Evolutionary conservation across 1,284 basidiomycete species (phyloP), one percentile per base, ranked within the genome.

Genomic region (Pseudozyma flocculosa): DNA sequence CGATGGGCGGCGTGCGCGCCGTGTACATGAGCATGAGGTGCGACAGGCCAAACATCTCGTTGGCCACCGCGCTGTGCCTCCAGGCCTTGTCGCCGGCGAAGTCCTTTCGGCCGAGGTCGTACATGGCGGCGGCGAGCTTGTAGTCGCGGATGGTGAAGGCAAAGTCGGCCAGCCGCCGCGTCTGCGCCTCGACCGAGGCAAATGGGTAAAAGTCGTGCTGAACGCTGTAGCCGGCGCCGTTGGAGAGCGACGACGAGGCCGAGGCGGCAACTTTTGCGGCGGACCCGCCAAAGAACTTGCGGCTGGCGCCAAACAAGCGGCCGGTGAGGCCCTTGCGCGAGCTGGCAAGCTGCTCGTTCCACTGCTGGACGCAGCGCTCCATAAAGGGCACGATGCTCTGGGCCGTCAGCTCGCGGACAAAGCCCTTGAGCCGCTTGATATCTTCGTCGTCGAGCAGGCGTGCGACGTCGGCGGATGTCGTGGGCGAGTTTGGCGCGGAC

Each of bases 381-480:
- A 98, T 92, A 87, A 89, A 96, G 0, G 94, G 94, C 3, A 97
- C 80, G 32, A 98, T 81, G 69, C 88, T 92, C 85, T 92, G 91
- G 4, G 88, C 87, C 2, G 92, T 84, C 65, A 97, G 88, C 76
- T 97, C 94, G 40, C 93, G 85, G 7, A 92, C 84, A 66, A 97
- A 92, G 40, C 85, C 84, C 0, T 87, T 87, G 22, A 89, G 85
- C 55, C 86, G 84, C 55, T 88, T 85, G 11, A 92, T 88, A 78
- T 97, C 93, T 42, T 83, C 82, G 54, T 89, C 85, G 8, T 82
- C 83, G 75, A 95, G 80, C 32, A 44, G 26, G 17, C 18, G 26
- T 2, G 47, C 68, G 18, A 48, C 15, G 1, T 34, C 19, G 1
- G 24, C 1, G 2, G n/a, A 10, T 11, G 48, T 32, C 3, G 39